Base-by-base conservation (phyloP, 148 eudicot species). In the Chenopodium berlandieri region DNA sequence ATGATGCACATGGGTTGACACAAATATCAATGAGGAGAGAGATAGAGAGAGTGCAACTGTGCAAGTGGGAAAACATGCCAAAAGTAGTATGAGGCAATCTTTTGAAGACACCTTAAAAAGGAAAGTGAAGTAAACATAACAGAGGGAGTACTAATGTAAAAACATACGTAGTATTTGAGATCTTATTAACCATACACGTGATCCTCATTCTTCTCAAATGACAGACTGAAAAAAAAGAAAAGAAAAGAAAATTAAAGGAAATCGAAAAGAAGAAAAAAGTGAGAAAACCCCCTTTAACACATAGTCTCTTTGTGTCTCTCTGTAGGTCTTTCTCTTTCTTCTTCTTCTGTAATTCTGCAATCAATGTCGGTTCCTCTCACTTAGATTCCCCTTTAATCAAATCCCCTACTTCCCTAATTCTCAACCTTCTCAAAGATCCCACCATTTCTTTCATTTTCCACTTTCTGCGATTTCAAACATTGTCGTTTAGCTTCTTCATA, bases 341-440 rank as follows among this genome's bases (percentile, higher is more conserved):
- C 37, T 64, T 4, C 52, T 63, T 46, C 58, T 62, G 70, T 71
- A 80, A 72, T 72, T 80, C 82, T 37, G 27, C 68, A 25, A 54
- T 75, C 37, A 40, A 34, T 76, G 67, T 78, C 73, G 77, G 80
- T 75, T 71, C 58, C 19, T 66, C 79, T 68, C 27, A 69, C 54
- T 58, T 66, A 79, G 79, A 79, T 83, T 76, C 40, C 22, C 76
- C 0, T 54, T 2, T 54, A 27, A 58, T 32, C 2, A n/a, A 46
- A 73, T 47, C 3, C 52, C 20, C 31, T 2, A 67, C 13, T 25
- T 1, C 20, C 70, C 19, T 5, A 2, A 17, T 63, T 31, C 60
- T 7, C 48, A 23, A 52, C 60, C 2, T 22, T 20, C 75, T n/a
- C 71, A 77, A 5, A 40, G 60, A 76, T 82, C 63, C 14, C 23